Conservation (phyloP, 2,329 filamentous ascomycete species). For the Fusarium nodosum region DNA sequence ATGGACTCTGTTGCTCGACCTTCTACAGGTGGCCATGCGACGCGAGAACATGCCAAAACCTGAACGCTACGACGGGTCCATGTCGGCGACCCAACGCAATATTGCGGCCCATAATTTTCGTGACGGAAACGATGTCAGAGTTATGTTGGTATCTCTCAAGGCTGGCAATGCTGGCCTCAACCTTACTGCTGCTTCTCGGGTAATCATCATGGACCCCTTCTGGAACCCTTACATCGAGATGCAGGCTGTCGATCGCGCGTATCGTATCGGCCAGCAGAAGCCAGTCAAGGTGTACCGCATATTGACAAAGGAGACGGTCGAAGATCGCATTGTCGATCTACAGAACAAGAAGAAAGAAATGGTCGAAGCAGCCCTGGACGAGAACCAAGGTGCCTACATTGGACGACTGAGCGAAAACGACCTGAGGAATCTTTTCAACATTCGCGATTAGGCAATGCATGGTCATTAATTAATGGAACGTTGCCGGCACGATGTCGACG, state of each 20-base stretch:
- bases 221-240: conserved; percentile 96
- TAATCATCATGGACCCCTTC: conserved; percentile 93
- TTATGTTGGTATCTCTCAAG: conserved; percentile 85
- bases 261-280: conserved; percentile 84
- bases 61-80: conserved; percentile 83
- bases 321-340: conserved; percentile 85
- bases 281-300: conserved; percentile 85
- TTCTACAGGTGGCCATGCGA: conserved; percentile 79
- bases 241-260: conserved; percentile 90
- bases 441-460: conserved; percentile 6
- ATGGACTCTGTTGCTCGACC: conserved; percentile 80
- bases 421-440: conserved; percentile 75
- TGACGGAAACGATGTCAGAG: conserved; percentile 72
- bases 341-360: conserved; percentile 84
- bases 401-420: conserved; percentile 75
- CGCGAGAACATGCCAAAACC: conserved; percentile 73
- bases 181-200: conserved; percentile 82
- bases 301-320: conserved; percentile 81
- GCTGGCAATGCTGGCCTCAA: conserved; percentile 91
- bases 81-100: conserved; percentile 78
- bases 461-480: background rate
- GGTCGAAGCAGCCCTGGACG: conserved; percentile 84
- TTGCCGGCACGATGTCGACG: background rate
- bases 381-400: conserved; percentile 75
- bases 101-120: conserved; percentile 75